A percentile compares a stretch with the other conserved stretches of the same genome.
phyloP scores from a whole-genome alignment of 2,329 filamentous ascomycete genomes.

The Ophiostoma montium region DNA sequence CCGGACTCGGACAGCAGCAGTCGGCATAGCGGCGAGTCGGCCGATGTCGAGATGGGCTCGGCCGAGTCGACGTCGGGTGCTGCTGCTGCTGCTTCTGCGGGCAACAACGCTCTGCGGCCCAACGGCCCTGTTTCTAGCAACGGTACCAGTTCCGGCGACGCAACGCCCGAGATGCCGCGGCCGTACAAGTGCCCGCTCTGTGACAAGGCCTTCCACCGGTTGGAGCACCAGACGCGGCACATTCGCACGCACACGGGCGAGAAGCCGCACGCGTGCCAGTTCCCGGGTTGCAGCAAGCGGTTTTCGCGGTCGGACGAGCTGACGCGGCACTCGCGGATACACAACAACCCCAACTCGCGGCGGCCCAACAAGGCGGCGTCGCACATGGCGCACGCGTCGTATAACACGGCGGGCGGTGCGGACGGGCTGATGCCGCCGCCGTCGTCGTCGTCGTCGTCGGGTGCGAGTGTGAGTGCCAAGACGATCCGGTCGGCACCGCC shows the following conservation, averaged over 20 bases:
- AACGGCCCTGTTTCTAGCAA: constrained; percentile 32
- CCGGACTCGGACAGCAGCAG: constrained; percentile 24
- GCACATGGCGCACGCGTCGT: constrained; percentile 28
- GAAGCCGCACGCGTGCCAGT: constrained; percentile 94
- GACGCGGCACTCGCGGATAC: constrained; percentile 91
- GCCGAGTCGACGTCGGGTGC: constrained; percentile 7
- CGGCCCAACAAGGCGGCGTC: constrained; percentile 71
- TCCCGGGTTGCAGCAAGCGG: constrained; percentile 89
- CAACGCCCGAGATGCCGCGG: constrained; percentile 59
- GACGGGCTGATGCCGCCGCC: constrained; percentile 65
- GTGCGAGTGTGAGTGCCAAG: constrained; percentile 54
- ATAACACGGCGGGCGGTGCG: constrained; percentile 30
- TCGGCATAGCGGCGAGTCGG: constrained; percentile 23
- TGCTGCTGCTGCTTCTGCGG: constrained; percentile 2
- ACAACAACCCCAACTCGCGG: constrained; percentile 96
- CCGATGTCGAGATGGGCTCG: constrained; percentile 32
- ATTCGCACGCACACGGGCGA: constrained; percentile 68
- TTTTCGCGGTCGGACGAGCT: constrained; percentile 95
- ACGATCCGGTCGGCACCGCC: constrained; percentile 79
- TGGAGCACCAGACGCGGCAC: constrained; percentile 84
- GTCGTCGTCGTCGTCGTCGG: no score
- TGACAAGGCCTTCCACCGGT: constrained; percentile 94
- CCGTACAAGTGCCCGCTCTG: constrained; percentile 98
- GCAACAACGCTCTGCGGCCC: constrained; percentile 38
- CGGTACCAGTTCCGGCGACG: constrained; percentile 38